Evolutionary conservation across 345 rosid genomes (phyloP), one percentile per base, ranked within the genome.

Genomic region (Salix koriyanagi): DNA sequence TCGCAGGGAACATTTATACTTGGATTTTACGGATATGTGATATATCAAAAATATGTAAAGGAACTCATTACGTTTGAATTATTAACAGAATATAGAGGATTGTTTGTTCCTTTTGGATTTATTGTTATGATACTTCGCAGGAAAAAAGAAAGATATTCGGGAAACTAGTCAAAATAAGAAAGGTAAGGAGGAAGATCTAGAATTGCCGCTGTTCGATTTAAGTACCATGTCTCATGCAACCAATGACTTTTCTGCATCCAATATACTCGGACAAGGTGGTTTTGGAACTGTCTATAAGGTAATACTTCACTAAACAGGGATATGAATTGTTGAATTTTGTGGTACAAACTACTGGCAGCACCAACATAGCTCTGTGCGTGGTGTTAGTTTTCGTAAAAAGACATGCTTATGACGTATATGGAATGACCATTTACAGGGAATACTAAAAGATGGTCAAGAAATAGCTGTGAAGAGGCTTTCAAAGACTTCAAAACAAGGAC

Each of bases 381-480:
- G 62, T n/a, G 10, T 56, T 23, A 56, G 62, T 9, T 56, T n/a
- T n/a, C n/a, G 4, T 41, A 25, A 16, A 23, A 36, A 4, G 23
- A n/a, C 30, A 54, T 54, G 60, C 25, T 21, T 54, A 54, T 54
- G 21, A 54, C 1, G 1, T 7, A 14, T 12, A 11, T 58, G 62
- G 28, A 58, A 25, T 58, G 62, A 0, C 28, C 14, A 58, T 58
- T n/a, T 72, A 41, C 67, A 72, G 75, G 75, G 75, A 54, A 58
- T 36, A 1, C 42, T 72, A 42, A 37, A 58, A 12, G 75, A 72
- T 23, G 75, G 75, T 5, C 48, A 54, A 2, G 75, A 72, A 56
- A 72, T 56, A 54, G 75, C 75, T 56, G 75, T 58, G 67, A 72
- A 56, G 46, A 72, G 75, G 75, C 75, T 72, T 3, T 67, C 72